phyloP scores from a whole-genome alignment of 805 yeast genomes.

The Debaryomyces maramus region DNA sequence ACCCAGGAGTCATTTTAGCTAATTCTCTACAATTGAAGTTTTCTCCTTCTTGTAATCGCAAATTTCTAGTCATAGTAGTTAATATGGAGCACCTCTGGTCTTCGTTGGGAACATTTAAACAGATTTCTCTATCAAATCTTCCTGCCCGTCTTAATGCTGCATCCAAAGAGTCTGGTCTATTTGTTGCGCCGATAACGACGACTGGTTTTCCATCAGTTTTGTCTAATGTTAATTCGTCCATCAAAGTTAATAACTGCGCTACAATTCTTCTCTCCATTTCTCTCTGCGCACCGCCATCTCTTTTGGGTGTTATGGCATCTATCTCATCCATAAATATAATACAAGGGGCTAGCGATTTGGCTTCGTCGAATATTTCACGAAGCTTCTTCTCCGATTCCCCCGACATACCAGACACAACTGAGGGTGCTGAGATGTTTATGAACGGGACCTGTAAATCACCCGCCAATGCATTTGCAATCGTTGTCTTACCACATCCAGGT shows the following conservation, averaged over 20 bases:
- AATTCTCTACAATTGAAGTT: constrained; percentile 64
- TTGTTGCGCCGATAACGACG: constrained; percentile 93
- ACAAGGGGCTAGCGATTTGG: constrained; percentile 87
- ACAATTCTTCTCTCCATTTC: constrained; percentile 98
- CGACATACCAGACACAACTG: constrained; percentile 98
- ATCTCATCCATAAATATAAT: constrained; percentile 92
- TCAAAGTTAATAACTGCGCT: constrained; percentile 89
- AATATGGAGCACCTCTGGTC: constrained; percentile 74
- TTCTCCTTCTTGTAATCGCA: constrained; percentile 62
- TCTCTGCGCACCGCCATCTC: constrained; percentile 93
- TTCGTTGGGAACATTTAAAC: constrained; percentile 93
- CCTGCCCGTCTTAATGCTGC: constrained; percentile 96
- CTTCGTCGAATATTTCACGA: constrained; percentile 91
- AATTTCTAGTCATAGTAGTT: constrained; percentile 63
- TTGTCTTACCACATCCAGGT: constrained; percentile 98
- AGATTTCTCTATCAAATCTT: constrained; percentile 91
- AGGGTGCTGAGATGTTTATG: constrained; percentile 88
- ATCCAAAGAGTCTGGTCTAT: constrained; percentile 93
- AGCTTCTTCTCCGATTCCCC: constrained; percentile 96
- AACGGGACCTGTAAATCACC: constrained; percentile 94
- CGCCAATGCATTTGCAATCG: constrained; percentile 93
- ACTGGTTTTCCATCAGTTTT: constrained; percentile 93
- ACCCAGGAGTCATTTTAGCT: constrained; percentile 95
- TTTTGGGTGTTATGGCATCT: constrained; percentile 96
- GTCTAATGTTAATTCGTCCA: constrained; percentile 87